A percentile compares a stretch with the other conserved stretches of the same genome.
Conservation (phyloP, 176 grass and related monocot genomes). For the Rhynchospora breviuscula region DNA sequence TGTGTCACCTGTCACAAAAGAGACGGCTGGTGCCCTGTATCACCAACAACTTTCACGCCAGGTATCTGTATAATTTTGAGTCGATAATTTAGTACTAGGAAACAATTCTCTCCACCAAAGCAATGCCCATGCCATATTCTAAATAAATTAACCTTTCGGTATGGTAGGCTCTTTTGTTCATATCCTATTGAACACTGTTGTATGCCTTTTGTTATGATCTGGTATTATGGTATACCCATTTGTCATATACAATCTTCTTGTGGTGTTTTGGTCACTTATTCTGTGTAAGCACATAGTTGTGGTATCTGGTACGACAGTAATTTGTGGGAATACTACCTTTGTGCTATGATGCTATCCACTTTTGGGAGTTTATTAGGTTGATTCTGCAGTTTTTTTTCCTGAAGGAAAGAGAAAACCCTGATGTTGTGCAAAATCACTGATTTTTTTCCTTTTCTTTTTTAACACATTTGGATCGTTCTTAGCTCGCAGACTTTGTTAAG, state of each 20-base stretch:
- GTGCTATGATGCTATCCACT: neutral
- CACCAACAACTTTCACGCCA: constrained; percentile 90
- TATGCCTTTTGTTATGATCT: no score
- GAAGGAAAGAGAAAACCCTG: neutral
- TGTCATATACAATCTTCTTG: no score
- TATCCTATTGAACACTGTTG: no score
- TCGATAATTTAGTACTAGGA: neutral
- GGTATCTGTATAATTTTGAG: constrained; percentile 29
- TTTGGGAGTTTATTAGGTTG: neutral
- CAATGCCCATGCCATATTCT: neutral
- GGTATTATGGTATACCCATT: no score
- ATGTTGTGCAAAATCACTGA: neutral
- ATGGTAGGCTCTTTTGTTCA: neutral
- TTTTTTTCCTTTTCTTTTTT: no score
- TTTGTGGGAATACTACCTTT: neutral
- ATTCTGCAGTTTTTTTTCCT: neutral
- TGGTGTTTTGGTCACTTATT: neutral
- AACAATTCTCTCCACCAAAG: constrained; percentile 1
- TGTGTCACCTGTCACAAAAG: constrained; percentile 89
- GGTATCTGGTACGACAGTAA: neutral
- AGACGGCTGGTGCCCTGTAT: constrained; percentile 93
- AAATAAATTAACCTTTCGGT: neutral
- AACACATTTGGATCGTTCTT: constrained; percentile 17
- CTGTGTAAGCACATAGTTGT: neutral
- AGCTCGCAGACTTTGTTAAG: constrained; percentile 92